Evolutionary conservation across 768 basidiomycete species (phyloP).

Genomic region (Boletus vinaceobasis): DNA sequence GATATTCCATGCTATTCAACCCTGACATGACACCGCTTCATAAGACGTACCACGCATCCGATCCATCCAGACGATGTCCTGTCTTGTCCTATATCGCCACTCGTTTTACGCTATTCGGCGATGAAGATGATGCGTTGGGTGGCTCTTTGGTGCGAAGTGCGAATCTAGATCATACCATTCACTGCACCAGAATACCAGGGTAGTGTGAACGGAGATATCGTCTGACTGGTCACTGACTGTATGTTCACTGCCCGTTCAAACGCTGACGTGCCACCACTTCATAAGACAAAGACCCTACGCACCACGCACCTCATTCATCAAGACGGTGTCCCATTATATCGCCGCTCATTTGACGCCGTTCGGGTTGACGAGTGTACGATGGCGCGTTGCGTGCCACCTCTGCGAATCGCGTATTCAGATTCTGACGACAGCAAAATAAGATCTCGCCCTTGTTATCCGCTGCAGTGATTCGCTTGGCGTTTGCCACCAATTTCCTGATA

Average conservation of each 20-base stretch:
- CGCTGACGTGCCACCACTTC: neutral
- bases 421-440: neutral
- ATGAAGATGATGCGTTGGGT: neutral
- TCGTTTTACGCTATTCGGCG: neutral
- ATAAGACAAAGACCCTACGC: neutral
- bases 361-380: neutral
- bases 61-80: neutral
- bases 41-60: neutral
- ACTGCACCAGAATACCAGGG: neutral
- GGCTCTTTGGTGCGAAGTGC: neutral
- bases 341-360: neutral
- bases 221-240: neutral
- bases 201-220: neutral
- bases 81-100: neutral
- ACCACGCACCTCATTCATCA: neutral
- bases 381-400: too few species aligned
- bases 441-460: neutral
- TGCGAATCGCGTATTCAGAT: neutral
- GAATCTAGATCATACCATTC: neutral
- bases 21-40: conserved; percentile 1
- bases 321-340: neutral
- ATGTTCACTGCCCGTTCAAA: neutral
- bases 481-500: neutral
- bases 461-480: neutral
- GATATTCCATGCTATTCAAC: neutral